Percentiles rank a stretch among this genome's conserved stretches.
These are phyloP conservation scores for Exophiala oligosperma DNA, from an alignment of 2,329 filamentous ascomycete species.

Conservation along the genomic window DNA sequence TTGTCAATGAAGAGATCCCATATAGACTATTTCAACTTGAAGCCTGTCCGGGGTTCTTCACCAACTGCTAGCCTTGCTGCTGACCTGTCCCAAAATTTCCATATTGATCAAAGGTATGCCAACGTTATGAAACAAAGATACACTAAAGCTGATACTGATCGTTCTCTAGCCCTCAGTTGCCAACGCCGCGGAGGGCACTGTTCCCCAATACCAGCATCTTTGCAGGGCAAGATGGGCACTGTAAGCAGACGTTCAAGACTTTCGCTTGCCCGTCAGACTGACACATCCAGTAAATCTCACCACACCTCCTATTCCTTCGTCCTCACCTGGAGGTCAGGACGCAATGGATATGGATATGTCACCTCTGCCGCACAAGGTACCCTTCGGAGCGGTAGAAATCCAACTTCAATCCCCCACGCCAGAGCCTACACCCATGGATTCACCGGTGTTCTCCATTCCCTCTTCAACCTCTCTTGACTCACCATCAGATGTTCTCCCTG, in stretches of 20 bases:
- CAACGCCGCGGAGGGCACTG: constrained; percentile 79
- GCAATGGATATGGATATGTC: constrained; percentile 89
- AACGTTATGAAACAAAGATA: constrained; percentile 18
- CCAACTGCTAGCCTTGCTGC: constrained; percentile 88
- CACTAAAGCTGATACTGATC: constrained; percentile 30
- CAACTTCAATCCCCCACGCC: constrained; percentile 73
- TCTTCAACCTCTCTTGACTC: constrained; percentile 44
- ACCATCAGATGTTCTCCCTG: constrained; percentile 34
- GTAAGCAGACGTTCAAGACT: constrained; percentile 49
- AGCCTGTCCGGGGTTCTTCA: constrained; percentile 78
- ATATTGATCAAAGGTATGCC: constrained; percentile 85
- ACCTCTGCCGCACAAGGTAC: constrained; percentile 85
- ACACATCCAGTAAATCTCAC: constrained; percentile 66
- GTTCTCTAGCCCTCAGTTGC: constrained; percentile 69
- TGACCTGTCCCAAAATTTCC: constrained; percentile 95
- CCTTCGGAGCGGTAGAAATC: constrained; percentile 58
- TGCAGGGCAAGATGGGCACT: constrained; percentile 56
- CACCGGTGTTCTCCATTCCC: constrained; percentile 36
- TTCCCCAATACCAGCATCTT: constrained; percentile 71
- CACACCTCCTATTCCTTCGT: constrained; percentile 80
- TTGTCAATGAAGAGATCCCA: constrained; percentile 68
- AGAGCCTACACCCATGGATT: constrained; percentile 49
- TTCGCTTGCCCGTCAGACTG: constrained; percentile 13
- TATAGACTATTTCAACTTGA: constrained; percentile 79
- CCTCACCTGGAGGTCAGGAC: constrained; percentile 63